phyloP scores from a whole-genome alignment of 331 rosid species.

The Erythrophleum ivorense region DNA sequence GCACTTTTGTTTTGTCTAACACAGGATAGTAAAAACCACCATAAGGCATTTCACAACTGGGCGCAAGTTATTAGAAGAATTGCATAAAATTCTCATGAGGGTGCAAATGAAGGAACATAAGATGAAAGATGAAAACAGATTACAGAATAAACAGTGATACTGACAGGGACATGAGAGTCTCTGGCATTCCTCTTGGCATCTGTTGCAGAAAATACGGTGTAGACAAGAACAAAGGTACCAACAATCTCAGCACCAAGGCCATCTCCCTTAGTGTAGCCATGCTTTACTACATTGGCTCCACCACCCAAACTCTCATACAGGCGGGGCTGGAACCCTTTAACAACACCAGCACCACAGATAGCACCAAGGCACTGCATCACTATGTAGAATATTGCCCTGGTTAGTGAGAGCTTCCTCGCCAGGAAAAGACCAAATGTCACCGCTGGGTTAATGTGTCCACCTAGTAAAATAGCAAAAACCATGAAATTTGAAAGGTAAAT shows the following conservation, averaged over 20 bases:
- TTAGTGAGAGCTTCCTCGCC: constrained; percentile 84
- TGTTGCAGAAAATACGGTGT: constrained; percentile 94
- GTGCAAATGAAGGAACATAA: no score
- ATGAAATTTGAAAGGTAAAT: background rate
- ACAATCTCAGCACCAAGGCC: constrained; percentile 91
- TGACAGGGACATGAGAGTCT: constrained; percentile 93
- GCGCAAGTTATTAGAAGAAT: no score
- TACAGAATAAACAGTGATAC: constrained; percentile 20
- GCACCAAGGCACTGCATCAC: constrained; percentile 88
- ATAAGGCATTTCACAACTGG: no score
- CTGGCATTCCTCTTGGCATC: constrained; percentile 92
- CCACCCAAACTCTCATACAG: constrained; percentile 57
- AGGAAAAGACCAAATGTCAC: constrained; percentile 83
- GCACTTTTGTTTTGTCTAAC: no score
- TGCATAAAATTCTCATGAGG: no score
- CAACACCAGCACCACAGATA: constrained; percentile 85
- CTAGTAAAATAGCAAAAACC: constrained; percentile 35
- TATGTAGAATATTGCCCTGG: constrained; percentile 81
- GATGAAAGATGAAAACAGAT: background rate
- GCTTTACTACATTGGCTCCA: constrained; percentile 67
- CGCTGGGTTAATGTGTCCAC: constrained; percentile 96
- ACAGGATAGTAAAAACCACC: no score
- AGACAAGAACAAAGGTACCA: constrained; percentile 87
- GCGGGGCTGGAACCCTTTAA: constrained; percentile 66
- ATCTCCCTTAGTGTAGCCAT: constrained; percentile 87